Conservation (phyloP, 495 filamentous ascomycete genomes). For the Neurospora sp. region DNA sequence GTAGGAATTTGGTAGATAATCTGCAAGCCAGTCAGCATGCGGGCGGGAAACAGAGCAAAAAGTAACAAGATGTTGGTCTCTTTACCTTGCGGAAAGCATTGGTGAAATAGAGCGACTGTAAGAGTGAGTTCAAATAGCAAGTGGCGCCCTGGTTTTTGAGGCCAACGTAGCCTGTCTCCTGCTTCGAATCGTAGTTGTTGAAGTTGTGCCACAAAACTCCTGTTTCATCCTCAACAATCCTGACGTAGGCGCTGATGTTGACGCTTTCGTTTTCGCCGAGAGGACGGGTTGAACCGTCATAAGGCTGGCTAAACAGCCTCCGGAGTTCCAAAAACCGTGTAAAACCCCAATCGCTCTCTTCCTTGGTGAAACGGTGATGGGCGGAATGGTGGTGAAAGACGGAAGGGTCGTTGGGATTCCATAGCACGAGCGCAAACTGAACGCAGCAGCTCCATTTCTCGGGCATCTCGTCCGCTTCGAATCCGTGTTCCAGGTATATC, state of each 20-base stretch:
- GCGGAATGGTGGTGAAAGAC: slow-evolving; percentile 59
- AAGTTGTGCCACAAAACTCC: slow-evolving; percentile 99
- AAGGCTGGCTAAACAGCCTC: slow-evolving; percentile 64
- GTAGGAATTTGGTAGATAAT: slow-evolving; percentile 96
- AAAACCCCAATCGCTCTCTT: slow-evolving; percentile 99
- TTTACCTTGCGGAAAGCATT: slow-evolving; percentile 89
- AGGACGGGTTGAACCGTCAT: slow-evolving; percentile 53
- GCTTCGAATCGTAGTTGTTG: slow-evolving; percentile 96
- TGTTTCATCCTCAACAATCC: slow-evolving; percentile 91
- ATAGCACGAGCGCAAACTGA: slow-evolving; percentile 87
- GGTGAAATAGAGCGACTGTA: slow-evolving; percentile 96
- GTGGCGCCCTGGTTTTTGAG: slow-evolving; percentile 97
- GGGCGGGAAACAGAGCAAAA: not conserved
- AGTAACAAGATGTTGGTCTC: not conserved
- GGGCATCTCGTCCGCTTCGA: slow-evolving; percentile 49
- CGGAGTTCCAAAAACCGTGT: slow-evolving; percentile 82
- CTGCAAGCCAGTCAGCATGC: slow-evolving; percentile 32
- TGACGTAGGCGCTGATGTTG: slow-evolving; percentile 85
- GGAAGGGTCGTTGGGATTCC: slow-evolving; percentile 81
- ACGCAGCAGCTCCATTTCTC: slow-evolving; percentile 95
- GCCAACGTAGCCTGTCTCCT: slow-evolving; percentile 94
- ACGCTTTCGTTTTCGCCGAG: slow-evolving; percentile 80
- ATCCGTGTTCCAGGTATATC: slow-evolving; percentile 94
- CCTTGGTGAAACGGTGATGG: slow-evolving; percentile 85
- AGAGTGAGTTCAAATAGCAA: slow-evolving; percentile 93